Evolutionary conservation across 2,329 filamentous ascomycete species (phyloP), one percentile per base, ranked within the genome.

Genomic region (Tolypocladium cylindrosporum): DNA sequence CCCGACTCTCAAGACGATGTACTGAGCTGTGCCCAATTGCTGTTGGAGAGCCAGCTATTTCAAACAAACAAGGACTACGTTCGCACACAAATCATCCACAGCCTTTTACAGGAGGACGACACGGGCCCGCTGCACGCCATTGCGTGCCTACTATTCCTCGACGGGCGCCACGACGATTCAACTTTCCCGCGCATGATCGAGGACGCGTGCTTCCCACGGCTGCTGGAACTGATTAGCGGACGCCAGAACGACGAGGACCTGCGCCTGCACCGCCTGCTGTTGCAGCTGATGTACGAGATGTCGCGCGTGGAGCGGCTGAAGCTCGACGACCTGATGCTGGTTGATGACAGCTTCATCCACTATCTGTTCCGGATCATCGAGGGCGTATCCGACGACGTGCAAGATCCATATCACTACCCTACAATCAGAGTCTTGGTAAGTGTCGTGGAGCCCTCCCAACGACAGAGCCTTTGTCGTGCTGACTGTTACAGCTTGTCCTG

Each of bases 271-370:
- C 85, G 88, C 41, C 75, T 94, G 61, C 77, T 97, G 56, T 79
- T 99, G 66, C 89, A 97, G 72, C 77, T 99, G 58, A 81, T 97
- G 69, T 99, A 96, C 74, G 94, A 97, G 77, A 97, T 97, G 89
- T 92, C 91, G 51, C 84, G 95, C 60, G 91, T 97, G 70, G 91
- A 97, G 72, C 83, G 86, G 61, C 76, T 99, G 60, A 86, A 83
- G 57, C 75, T 81, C 60, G 85, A 90, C 63, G 93, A 99, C 69
- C 75, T 99, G 63, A 67, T 83, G 74, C 90, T 83, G 58, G 88
- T 88, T 37, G 81, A 87, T 63, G 94, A 99, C 68, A 81, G 81
- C 55, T 97, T 99, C 71, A 81, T 97, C 59, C 80, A 84, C 41
- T 88, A 90, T 67, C 83, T 99, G 11, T 91, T 97, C 67, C 82